Conservation (phyloP, 2,329 filamentous ascomycete species). For the Colletotrichum sp. region DNA sequence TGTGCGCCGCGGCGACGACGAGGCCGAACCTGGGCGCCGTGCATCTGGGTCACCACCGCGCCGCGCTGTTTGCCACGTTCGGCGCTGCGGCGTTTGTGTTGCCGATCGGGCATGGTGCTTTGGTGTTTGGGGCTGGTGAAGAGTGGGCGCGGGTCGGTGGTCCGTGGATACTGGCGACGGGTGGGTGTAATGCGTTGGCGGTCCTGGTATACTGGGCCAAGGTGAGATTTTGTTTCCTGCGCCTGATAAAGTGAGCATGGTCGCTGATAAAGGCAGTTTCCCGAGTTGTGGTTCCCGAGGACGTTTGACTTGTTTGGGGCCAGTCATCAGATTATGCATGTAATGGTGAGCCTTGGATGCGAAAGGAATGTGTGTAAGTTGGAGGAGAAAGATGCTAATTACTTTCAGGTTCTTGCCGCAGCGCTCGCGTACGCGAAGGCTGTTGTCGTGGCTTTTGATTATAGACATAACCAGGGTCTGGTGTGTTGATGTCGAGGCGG, state of each 20-base stretch:
- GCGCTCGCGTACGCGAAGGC: constrained; percentile 8
- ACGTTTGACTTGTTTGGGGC: constrained; percentile 51
- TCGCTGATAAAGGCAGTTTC: constrained; percentile 34
- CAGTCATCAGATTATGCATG: constrained; percentile 55
- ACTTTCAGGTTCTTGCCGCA: constrained; percentile 32
- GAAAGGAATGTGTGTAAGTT: background rate
- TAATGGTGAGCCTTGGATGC: constrained; percentile 36
- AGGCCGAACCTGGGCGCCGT: constrained; percentile 8
- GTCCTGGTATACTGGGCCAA: constrained; percentile 15
- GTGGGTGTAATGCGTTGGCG: constrained; percentile 2
- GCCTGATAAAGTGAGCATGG: background rate
- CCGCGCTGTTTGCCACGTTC: constrained; percentile 6
- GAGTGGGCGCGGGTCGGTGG: constrained; percentile 4
- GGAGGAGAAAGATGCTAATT: background rate
- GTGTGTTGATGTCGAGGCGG: background rate
- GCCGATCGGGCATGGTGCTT: constrained; percentile 8
- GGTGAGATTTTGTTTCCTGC: background rate
- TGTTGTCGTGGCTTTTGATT: background rate
- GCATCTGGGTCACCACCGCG: constrained; percentile 16
- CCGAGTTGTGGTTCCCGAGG: constrained; percentile 46
- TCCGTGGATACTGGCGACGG: constrained; percentile 3
- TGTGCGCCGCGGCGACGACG: constrained; percentile 34
- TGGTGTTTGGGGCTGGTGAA: background rate
- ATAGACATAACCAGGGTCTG: background rate
- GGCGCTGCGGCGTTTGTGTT: constrained; percentile 4